Conservation (phyloP, 2,329 filamentous ascomycete species). For the Allantophomopsis cytisporea region DNA sequence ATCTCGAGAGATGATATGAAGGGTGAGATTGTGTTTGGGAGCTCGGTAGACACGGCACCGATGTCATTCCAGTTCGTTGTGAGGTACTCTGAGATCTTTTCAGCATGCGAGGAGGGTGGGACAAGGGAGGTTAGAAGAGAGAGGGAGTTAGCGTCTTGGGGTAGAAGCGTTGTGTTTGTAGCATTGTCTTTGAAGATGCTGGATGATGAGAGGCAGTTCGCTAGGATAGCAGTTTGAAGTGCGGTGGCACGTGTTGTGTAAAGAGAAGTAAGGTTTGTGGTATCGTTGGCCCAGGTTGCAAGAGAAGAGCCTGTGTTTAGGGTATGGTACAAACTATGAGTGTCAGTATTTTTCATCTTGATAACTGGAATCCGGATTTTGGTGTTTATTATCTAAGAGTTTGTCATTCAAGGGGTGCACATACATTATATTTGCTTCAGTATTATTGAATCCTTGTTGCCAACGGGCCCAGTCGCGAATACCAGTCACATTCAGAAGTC, state of each 20-base stretch:
- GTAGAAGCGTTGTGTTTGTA: conserved; percentile 36
- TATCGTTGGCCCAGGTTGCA: conserved; percentile 24
- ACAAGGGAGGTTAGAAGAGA: conserved; percentile 19
- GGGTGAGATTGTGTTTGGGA: conserved; percentile 38
- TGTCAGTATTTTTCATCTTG: background rate
- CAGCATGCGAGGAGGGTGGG: conserved; percentile 6
- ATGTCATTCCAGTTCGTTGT: conserved; percentile 38
- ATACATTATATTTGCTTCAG: conserved; percentile 28
- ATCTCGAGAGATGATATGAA: conserved; percentile 45
- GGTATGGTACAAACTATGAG: conserved; percentile 26
- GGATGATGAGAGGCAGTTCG: conserved; percentile 28
- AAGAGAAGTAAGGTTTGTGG: conserved; percentile 19
- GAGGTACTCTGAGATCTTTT: conserved; percentile 29
- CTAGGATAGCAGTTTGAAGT: conserved; percentile 19
- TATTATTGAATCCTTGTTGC: conserved; percentile 29
- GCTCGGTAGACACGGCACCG: conserved; percentile 36
- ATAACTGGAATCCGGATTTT: too few species aligned
- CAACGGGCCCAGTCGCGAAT: conserved; percentile 29
- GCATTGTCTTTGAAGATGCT: conserved; percentile 30
- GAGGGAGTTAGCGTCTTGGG: conserved; percentile 45
- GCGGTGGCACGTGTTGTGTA: conserved; percentile 17
- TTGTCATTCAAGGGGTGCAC: background rate
- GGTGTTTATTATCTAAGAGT: background rate
- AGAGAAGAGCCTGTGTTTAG: conserved; percentile 29
- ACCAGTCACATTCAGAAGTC: conserved; percentile 27